Conservation (phyloP, 345 rosid genomes). For the Citrus sinensis region DNA sequence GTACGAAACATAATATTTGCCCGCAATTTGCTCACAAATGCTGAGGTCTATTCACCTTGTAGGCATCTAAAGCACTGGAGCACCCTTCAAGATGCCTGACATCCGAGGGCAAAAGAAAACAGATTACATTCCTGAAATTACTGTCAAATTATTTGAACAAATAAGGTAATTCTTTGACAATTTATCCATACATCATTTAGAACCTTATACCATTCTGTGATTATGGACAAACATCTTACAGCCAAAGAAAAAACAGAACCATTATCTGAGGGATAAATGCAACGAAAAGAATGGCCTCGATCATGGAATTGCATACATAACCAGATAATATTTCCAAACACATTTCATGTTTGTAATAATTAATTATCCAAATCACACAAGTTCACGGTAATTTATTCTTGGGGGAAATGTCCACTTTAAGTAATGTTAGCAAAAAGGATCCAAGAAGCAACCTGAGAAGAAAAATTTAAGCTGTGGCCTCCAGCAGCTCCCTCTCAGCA, state of each 20-base stretch:
- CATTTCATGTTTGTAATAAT: background rate
- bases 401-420: background rate
- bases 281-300: background rate
- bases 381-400: background rate
- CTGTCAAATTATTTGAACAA: background rate
- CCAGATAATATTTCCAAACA: background rate
- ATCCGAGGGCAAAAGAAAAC: background rate
- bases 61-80: background rate
- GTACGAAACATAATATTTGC: background rate
- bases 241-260: background rate
- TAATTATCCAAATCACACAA: background rate
- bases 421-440: background rate
- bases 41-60: background rate
- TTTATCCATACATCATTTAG: background rate
- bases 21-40: background rate
- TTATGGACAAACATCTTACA: background rate
- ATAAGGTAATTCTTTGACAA: background rate
- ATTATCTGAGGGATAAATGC: background rate
- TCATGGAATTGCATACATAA: background rate
- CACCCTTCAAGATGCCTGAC: background rate
- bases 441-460: constrained; percentile 27
- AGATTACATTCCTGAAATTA: background rate
- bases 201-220: background rate
- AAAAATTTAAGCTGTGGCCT: constrained; percentile 68
- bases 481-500: constrained; percentile 86